phyloP scores from a whole-genome alignment of 2,329 filamentous ascomycete species.

The Phaeophleospora eucalypticola region DNA sequence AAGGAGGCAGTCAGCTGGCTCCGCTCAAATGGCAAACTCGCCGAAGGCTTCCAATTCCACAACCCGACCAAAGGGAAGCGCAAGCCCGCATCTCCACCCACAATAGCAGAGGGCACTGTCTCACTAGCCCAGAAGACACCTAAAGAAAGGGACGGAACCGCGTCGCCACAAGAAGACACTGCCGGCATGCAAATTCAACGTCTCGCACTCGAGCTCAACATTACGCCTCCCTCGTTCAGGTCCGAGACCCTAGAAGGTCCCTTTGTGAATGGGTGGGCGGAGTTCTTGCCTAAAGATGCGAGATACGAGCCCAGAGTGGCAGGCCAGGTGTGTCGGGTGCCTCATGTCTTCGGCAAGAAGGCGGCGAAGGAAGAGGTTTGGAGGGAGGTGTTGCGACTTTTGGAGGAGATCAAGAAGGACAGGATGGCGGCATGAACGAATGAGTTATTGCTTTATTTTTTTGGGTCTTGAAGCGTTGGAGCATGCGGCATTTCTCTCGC shows the following conservation, averaged over 20 bases:
- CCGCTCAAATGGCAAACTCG: slow-evolving; percentile 31
- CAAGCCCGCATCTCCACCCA: slow-evolving; percentile 13
- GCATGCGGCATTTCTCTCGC: too few relatives aligned
- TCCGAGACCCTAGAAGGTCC: slow-evolving; percentile 14
- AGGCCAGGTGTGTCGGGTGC: slow-evolving; percentile 40
- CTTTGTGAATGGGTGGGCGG: slow-evolving; percentile 36
- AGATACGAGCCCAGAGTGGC: slow-evolving; percentile 25
- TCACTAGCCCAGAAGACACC: slow-evolving; percentile 10
- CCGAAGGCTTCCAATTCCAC: background rate
- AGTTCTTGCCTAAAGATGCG: slow-evolving; percentile 28
- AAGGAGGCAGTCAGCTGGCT: slow-evolving; percentile 40
- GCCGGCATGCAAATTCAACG: slow-evolving; percentile 21
- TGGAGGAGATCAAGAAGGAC: slow-evolving; percentile 33
- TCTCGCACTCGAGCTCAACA: slow-evolving; percentile 21
- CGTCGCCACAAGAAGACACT: background rate
- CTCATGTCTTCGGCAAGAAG: slow-evolving; percentile 46
- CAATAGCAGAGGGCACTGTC: slow-evolving; percentile 4
- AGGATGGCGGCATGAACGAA: slow-evolving; percentile 1
- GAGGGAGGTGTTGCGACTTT: slow-evolving; percentile 36
- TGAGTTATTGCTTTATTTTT: too few relatives aligned
- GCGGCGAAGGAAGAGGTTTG: slow-evolving; percentile 49
- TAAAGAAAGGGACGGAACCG: slow-evolving; percentile 6
- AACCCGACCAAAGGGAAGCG: slow-evolving; percentile 4
- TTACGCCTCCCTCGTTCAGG: slow-evolving; percentile 16
- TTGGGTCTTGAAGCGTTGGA: too few relatives aligned